A percentile compares a stretch with the other conserved stretches of the same genome.
Conservation (phyloP, 805 yeast species). For the Kodamaea hsintzibuensis region DNA sequence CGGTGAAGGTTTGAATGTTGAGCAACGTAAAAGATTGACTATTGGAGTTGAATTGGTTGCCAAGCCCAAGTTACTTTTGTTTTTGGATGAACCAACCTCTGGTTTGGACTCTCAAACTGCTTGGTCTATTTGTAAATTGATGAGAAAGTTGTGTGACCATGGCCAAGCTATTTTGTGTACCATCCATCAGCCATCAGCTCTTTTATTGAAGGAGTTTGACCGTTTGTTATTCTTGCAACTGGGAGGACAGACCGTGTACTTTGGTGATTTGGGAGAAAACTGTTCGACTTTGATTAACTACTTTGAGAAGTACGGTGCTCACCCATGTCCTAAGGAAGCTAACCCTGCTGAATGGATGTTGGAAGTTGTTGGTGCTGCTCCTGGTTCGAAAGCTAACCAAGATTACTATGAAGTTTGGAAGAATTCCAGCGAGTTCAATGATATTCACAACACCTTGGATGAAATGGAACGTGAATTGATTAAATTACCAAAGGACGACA, state of each 20-base stretch:
- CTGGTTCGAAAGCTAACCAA: conserved; percentile 71
- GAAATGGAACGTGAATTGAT: conserved; percentile 60
- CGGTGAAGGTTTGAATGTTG: conserved; percentile 42
- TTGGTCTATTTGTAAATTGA: conserved; percentile 42
- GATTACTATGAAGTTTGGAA: conserved; percentile 80
- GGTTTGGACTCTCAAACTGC: conserved; percentile 47
- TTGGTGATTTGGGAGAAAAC: conserved; percentile 38
- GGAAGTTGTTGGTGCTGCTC: conserved; percentile 81
- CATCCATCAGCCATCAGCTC: conserved; percentile 85
- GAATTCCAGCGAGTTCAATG: conserved; percentile 60
- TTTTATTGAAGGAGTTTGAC: conserved; percentile 75
- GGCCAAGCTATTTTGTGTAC: conserved; percentile 52
- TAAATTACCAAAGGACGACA: conserved; percentile 22
- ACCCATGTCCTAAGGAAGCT: conserved; percentile 37
- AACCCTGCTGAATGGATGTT: conserved; percentile 80
- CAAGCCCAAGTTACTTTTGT: conserved; percentile 38
- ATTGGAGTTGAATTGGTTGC: conserved; percentile 46
- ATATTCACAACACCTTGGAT: conserved; percentile 59
- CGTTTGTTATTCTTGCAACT: conserved; percentile 56
- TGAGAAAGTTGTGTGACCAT: conserved; percentile 41
- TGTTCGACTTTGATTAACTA: conserved; percentile 30
- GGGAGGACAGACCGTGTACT: conserved; percentile 51
- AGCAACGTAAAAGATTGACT: conserved; percentile 42
- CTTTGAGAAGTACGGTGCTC: conserved; percentile 41
- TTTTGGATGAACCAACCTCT: conserved; percentile 46